Evolutionary conservation across 805 yeast genomes (phyloP).

Genomic region (Maudiozyma bulderi): DNA sequence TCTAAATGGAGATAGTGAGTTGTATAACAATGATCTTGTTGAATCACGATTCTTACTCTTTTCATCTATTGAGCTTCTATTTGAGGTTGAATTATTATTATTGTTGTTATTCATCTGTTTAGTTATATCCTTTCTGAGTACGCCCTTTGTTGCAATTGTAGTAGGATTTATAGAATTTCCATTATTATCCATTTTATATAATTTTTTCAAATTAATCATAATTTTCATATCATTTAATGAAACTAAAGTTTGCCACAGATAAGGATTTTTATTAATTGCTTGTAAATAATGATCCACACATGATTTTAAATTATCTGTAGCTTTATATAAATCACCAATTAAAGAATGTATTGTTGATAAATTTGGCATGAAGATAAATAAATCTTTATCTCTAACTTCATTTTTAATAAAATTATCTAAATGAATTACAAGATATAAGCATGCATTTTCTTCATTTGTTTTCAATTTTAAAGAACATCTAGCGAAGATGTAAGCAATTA

Average conservation of each 20-base stretch:
- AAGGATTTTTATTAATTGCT: conserved; percentile 68
- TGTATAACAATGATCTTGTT: background rate
- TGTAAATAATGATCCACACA: conserved; percentile 59
- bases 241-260: conserved; percentile 77
- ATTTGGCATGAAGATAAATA: conserved; percentile 40
- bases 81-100: background rate
- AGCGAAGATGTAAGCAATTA: conserved; percentile 70
- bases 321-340: conserved; percentile 57
- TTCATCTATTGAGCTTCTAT: background rate
- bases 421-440: conserved; percentile 6
- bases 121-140: background rate
- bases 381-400: background rate
- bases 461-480: conserved; percentile 36
- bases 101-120: background rate
- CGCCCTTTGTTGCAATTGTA: too few relatives aligned
- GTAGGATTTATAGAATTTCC: too few relatives aligned
- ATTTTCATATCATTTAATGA: conserved; percentile 66
- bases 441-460: conserved; percentile 12
- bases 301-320: conserved; percentile 50
- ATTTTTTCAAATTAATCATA: conserved; percentile 36
- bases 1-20: background rate
- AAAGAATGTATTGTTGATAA: conserved; percentile 57
- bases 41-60: background rate
- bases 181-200: conserved; percentile 3
- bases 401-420: conserved; percentile 3